Percentiles rank a stretch among this genome's conserved stretches.
phyloP scores from a whole-genome alignment of 2,329 filamentous ascomycete genomes.

The Periconia macrospinosa region DNA sequence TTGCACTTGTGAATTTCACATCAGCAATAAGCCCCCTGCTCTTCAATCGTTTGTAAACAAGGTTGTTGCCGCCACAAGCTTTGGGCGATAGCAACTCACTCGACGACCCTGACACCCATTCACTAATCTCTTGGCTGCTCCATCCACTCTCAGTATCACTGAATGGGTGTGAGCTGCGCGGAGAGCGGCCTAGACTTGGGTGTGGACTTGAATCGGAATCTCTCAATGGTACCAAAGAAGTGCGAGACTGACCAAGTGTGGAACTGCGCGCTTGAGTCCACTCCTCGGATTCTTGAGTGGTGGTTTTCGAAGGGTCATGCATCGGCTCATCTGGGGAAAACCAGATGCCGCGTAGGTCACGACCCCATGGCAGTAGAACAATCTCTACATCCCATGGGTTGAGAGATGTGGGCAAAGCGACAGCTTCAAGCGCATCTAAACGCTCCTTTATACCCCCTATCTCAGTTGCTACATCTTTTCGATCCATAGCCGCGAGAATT shows the following conservation, averaged over 20 bases:
- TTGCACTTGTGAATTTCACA: constrained; percentile 63
- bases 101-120: constrained; percentile 50
- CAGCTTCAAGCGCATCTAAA: constrained; percentile 59
- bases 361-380: constrained; percentile 71
- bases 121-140: constrained; percentile 52
- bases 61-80: constrained; percentile 65
- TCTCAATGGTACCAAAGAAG: constrained; percentile 7
- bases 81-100: constrained; percentile 68
- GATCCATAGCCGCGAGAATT: constrained; percentile 38
- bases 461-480: constrained; percentile 46
- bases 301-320: constrained; percentile 35
- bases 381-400: constrained; percentile 76
- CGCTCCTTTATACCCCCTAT: constrained; percentile 53
- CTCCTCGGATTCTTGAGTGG: constrained; percentile 49
- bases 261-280: constrained; percentile 46
- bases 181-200: constrained; percentile 11
- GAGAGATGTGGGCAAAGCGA: constrained; percentile 60
- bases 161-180: constrained; percentile 18
- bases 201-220: constrained; percentile 30
- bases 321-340: constrained; percentile 47
- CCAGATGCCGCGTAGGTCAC: constrained; percentile 57
- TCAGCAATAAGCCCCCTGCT: constrained; percentile 72
- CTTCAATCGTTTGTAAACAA: constrained; percentile 70
- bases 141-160: constrained; percentile 48
- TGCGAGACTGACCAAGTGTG: constrained; percentile 12